Percentiles rank a stretch among this genome's conserved stretches.
Evolutionary conservation across 176 grass and related monocot species (phyloP).

Genomic region (Oryza australiensis): DNA sequence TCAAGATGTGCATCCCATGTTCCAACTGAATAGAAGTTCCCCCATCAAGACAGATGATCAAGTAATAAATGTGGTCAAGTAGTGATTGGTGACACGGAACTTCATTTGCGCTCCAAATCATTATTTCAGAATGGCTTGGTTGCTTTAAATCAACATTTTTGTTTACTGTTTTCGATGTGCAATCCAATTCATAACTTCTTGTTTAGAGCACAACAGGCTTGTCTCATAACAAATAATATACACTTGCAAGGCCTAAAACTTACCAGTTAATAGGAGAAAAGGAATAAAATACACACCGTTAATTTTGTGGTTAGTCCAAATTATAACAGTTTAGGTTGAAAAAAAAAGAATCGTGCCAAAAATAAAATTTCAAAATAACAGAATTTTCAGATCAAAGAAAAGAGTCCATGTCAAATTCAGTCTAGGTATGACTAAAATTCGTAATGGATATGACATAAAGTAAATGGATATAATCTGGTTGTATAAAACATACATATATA

Average conservation of each 20-base stretch:
- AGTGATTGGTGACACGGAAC: neutral
- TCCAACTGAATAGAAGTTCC: conserved; percentile 13
- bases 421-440: neutral
- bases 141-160: neutral
- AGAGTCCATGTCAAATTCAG: neutral
- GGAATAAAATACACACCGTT: too few species aligned
- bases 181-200: neutral
- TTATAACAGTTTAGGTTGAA: neutral
- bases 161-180: neutral
- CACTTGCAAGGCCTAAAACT: neutral
- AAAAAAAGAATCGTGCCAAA: neutral
- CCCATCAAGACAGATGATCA: neutral
- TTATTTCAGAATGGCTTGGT: neutral
- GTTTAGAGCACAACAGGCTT: neutral
- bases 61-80: neutral
- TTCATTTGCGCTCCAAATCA: neutral
- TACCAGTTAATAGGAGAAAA: neutral
- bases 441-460: neutral
- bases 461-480: neutral
- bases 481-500: neutral
- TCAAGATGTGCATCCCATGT: conserved; percentile 3
- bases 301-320: too few species aligned
- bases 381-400: neutral
- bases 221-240: neutral
- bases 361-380: neutral